A percentile compares a stretch with the other conserved stretches of the same genome.
phyloP scores from a whole-genome alignment of 2,329 filamentous ascomycete species.

The Pseudogymnoascus sp. region DNA sequence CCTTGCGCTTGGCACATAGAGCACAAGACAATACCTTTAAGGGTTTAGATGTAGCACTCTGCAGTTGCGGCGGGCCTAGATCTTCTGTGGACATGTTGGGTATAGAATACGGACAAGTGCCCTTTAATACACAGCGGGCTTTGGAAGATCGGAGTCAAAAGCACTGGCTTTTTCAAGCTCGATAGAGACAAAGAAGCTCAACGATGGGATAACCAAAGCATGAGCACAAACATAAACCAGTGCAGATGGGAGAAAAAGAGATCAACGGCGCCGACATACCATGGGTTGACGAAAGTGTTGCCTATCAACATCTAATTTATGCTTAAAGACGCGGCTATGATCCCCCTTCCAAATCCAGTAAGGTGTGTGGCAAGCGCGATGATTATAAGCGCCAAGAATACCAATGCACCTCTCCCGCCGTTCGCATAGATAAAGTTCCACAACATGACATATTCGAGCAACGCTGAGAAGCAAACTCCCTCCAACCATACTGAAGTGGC shows the following conservation, averaged over 20 bases:
- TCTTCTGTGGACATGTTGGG: background rate
- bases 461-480: background rate
- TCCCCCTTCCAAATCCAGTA: background rate
- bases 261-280: background rate
- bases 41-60: background rate
- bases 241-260: background rate
- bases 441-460: background rate
- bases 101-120: background rate
- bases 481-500: too few species aligned
- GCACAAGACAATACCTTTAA: slow-evolving; percentile 18
- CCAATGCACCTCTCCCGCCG: background rate
- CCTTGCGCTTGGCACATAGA: slow-evolving; percentile 25
- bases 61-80: background rate
- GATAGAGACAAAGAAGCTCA: background rate
- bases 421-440: background rate
- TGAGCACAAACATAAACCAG: background rate
- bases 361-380: background rate
- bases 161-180: background rate
- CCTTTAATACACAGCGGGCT: background rate
- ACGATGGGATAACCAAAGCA: background rate
- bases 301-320: background rate
- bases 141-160: background rate
- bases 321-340: background rate
- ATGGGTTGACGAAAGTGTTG: background rate
- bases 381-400: background rate